phyloP scores from a whole-genome alignment of 2,329 filamentous ascomycete species.

The Aspergillus clavatus region DNA sequence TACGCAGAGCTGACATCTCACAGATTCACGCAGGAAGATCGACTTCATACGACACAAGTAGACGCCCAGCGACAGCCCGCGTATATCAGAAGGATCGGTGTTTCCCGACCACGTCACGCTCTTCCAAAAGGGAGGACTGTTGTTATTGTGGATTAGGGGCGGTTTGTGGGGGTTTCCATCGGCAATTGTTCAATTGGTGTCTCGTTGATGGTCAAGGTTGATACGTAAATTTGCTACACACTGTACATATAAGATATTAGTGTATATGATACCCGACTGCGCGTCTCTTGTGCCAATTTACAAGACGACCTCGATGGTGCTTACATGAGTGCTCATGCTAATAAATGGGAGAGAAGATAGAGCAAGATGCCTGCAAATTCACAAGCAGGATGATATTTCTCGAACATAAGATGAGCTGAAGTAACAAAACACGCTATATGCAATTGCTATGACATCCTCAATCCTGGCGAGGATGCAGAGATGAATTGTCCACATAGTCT shows the following conservation, averaged over 20 bases:
- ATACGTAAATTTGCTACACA: background rate
- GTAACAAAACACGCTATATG: background rate
- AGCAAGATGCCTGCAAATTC: too few species aligned
- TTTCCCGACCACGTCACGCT: constrained; percentile 13
- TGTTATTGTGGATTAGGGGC: constrained; percentile 27
- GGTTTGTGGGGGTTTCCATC: too few species aligned
- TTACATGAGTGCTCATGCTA: background rate
- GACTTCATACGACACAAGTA: constrained; percentile 12
- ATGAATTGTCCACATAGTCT: background rate
- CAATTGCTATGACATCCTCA: background rate
- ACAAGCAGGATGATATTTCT: background rate
- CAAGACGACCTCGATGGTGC: constrained; percentile 2
- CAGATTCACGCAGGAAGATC: constrained; percentile 17
- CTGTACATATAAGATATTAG: background rate
- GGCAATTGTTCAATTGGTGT: background rate
- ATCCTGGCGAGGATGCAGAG: background rate
- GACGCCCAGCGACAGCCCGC: constrained; percentile 21
- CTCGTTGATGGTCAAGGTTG: background rate
- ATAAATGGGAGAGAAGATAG: too few species aligned
- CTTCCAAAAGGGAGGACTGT: constrained; percentile 20
- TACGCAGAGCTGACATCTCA: constrained; percentile 5
- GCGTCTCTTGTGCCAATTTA: constrained; percentile 11
- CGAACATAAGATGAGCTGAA: background rate
- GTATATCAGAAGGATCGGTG: constrained; percentile 21
- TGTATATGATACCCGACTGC: constrained; percentile 21